Conservation (phyloP, 352 stramenopile genomes). For the Phytophthora citricola region DNA sequence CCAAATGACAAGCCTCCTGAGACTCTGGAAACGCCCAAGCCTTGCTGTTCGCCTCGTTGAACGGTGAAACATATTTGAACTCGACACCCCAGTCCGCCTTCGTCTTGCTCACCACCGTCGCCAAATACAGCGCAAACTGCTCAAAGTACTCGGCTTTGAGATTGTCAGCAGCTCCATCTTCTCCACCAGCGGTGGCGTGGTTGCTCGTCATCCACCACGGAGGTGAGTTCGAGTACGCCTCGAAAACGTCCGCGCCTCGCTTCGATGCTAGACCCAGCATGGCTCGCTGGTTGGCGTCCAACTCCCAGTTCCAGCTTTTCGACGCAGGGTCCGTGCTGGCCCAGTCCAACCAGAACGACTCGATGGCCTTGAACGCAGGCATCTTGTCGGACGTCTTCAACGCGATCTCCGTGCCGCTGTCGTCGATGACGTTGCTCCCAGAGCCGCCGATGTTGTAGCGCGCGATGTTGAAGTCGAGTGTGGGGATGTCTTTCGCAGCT, state of each 20-base stretch:
- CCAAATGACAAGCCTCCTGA: constrained; percentile 57
- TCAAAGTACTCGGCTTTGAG: constrained; percentile 41
- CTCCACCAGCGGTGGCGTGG: constrained; percentile 42
- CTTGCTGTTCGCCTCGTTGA: constrained; percentile 52
- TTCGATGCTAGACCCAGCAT: constrained; percentile 40
- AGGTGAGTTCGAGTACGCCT: constrained; percentile 58
- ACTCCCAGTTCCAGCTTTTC: constrained; percentile 50
- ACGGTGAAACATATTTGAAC: constrained; percentile 55
- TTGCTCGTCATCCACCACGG: constrained; percentile 67
- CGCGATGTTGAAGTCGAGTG: constrained; percentile 51
- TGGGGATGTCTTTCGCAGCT: constrained; percentile 25
- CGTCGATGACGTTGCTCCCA: constrained; percentile 39
- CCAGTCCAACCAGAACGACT: constrained; percentile 55
- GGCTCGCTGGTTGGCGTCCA: constrained; percentile 43
- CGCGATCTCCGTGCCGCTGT: constrained; percentile 37
- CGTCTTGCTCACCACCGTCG: constrained; percentile 40
- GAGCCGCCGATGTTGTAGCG: constrained; percentile 62
- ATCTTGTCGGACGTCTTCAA: constrained; percentile 53
- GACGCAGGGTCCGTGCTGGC: constrained; percentile 38
- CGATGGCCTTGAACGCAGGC: constrained; percentile 46
- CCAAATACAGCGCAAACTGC: constrained; percentile 48
- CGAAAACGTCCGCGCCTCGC: constrained; percentile 45
- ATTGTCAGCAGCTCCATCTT: constrained; percentile 46
- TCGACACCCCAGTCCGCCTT: constrained; percentile 46
- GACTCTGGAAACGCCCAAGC: constrained; percentile 46